phyloP scores from a whole-genome alignment of 1,284 basidiomycete genomes.

The Cryptococcus deneoformans region DNA sequence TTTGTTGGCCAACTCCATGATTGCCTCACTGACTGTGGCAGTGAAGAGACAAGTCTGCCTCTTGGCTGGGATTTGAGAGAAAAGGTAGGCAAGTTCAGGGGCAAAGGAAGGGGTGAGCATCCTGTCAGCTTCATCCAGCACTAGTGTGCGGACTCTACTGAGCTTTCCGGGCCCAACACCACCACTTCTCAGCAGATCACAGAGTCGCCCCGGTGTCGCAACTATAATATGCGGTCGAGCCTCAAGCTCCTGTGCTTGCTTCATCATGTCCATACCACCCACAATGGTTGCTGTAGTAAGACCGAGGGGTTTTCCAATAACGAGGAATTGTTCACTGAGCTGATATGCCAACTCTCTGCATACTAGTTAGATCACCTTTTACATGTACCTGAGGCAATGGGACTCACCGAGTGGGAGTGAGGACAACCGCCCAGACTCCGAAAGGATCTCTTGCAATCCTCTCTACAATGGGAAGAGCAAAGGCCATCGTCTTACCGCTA shows the following conservation, averaged over 20 bases:
- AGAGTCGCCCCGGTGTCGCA: slow-evolving; percentile 93
- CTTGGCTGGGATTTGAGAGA: slow-evolving; percentile 72
- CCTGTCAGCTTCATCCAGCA: slow-evolving; percentile 95
- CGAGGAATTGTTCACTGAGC: slow-evolving; percentile 92
- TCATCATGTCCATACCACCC: slow-evolving; percentile 98
- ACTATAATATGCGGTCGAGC: slow-evolving; percentile 89
- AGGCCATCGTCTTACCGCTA: slow-evolving; percentile 96
- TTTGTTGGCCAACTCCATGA: slow-evolving; percentile 73
- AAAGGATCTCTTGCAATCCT: slow-evolving; percentile 83
- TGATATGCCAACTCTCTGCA: slow-evolving; percentile 94
- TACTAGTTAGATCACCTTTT: neutral
- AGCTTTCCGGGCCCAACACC: slow-evolving; percentile 71
- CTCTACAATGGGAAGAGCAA: slow-evolving; percentile 93
- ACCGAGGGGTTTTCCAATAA: slow-evolving; percentile 77
- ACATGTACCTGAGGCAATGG: neutral
- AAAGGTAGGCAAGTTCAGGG: slow-evolving; percentile 76
- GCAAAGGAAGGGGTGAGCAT: slow-evolving; percentile 88
- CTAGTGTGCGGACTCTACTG: slow-evolving; percentile 79
- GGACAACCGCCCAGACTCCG: slow-evolving; percentile 86
- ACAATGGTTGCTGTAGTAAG: slow-evolving; percentile 84
- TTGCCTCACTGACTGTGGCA: slow-evolving; percentile 85
- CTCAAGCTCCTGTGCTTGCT: slow-evolving; percentile 83
- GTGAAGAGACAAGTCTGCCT: slow-evolving; percentile 97
- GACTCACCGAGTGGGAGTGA: slow-evolving; percentile 86
- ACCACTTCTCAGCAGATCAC: slow-evolving; percentile 82